phyloP scores from a whole-genome alignment of 129 eudicot species.

The Lonicera japonica region DNA sequence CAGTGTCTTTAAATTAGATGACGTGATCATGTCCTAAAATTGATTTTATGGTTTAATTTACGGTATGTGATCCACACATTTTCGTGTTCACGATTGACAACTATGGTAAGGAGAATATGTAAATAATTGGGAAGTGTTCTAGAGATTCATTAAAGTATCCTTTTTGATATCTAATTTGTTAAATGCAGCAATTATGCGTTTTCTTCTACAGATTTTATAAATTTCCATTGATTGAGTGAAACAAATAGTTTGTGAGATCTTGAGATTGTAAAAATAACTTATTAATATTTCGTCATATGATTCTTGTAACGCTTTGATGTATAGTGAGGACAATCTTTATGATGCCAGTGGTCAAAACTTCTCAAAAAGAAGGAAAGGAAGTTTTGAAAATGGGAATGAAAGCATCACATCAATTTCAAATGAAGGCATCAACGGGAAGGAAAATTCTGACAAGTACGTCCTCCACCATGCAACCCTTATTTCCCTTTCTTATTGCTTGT shows the following conservation, averaged over 20 bases:
- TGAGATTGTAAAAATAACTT: slow-evolving; percentile 7
- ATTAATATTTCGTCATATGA: slow-evolving; percentile 14
- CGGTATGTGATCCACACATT: too few species aligned
- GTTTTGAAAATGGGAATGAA: slow-evolving; percentile 35
- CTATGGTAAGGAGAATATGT: too few species aligned
- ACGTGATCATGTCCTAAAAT: too few species aligned
- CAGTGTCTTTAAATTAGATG: too few species aligned
- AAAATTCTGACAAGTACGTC: slow-evolving; percentile 31
- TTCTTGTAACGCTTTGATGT: slow-evolving; percentile 12
- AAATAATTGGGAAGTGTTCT: too few species aligned
- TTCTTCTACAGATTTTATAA: not conserved
- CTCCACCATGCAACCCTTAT: slow-evolving; percentile 2
- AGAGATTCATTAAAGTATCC: too few species aligned
- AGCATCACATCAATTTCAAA: slow-evolving; percentile 19
- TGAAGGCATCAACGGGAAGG: slow-evolving; percentile 18
- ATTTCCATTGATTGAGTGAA: not conserved
- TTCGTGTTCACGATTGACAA: too few species aligned
- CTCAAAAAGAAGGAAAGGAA: slow-evolving; percentile 22
- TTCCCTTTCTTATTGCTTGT: slow-evolving; percentile 11
- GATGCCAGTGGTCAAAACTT: slow-evolving; percentile 21
- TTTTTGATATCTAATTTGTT: too few species aligned
- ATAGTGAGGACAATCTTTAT: slow-evolving; percentile 43
- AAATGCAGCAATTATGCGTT: not conserved
- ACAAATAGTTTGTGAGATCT: not conserved
- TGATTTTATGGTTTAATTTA: too few species aligned